phyloP scores from a whole-genome alignment of 768 basidiomycete species.

The Sarcomyxa edulis region DNA sequence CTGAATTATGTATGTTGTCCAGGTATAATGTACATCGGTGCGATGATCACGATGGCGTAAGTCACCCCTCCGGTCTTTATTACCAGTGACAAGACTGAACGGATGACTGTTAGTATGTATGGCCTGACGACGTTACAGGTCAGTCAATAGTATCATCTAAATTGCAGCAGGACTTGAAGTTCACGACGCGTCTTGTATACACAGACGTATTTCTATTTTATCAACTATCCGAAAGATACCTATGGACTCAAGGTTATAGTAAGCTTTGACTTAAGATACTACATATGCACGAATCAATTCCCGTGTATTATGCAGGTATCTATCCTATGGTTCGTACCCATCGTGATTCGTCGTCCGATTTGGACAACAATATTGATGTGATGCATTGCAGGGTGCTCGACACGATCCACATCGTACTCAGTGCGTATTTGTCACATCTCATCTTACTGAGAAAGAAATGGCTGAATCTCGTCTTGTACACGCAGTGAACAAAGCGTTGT shows the following conservation, averaged over 20 bases:
- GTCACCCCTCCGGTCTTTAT: not conserved
- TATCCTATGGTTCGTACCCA: constrained; percentile 24
- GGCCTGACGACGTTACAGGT: constrained; percentile 41
- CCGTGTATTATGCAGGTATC: constrained; percentile 21
- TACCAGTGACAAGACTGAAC: constrained; percentile 30
- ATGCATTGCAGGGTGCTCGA: constrained; percentile 29
- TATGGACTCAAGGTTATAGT: constrained; percentile 28
- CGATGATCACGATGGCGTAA: constrained; percentile 1
- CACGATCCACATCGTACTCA: constrained; percentile 33
- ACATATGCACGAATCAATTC: not conserved
- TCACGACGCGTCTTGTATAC: not conserved
- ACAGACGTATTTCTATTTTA: constrained; percentile 40
- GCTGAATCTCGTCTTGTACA: no score
- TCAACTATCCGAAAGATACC: constrained; percentile 32
- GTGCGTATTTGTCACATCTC: constrained; percentile 19
- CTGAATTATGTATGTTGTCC: no score
- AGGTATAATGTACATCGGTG: constrained; percentile 7
- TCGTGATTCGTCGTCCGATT: constrained; percentile 3
- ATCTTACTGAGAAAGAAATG: no score
- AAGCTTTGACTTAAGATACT: constrained; percentile 6
- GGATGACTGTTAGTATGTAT: constrained; percentile 32
- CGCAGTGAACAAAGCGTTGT: constrained; percentile 35
- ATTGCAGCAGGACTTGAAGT: not conserved
- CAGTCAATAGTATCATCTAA: no score
- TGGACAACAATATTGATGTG: not conserved